Base-by-base conservation (phyloP, 192 early-diverging fungal genomes). In the Backusella circina region DNA sequence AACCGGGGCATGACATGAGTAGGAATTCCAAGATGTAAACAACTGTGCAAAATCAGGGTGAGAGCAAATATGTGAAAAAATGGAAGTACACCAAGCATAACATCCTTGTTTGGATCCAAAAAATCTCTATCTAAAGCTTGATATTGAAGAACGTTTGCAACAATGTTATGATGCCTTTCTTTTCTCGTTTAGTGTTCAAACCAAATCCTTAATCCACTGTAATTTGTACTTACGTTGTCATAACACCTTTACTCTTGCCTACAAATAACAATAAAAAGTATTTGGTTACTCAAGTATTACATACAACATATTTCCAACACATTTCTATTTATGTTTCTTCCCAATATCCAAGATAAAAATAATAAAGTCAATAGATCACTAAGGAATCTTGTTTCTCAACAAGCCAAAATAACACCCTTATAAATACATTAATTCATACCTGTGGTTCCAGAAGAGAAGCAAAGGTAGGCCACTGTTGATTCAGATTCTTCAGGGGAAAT, bases 1-100 rank as follows among this genome's bases (percentile, higher is more conserved):
- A 93, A 95, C 73, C 86, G 88, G n/a, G 86, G 83, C 65, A 93
- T 77, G 1, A 93, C 85, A 32, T 91, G 79, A 21, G 86, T 61
- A 23, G 87, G 73, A 32, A 66, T 70, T 36, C 78, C 80, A 61
- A 50, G 70, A 36, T 67, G 75, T 13, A 78, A 21, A 33, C 44
- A 16, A 12, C 31, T 5, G 21, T 83, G 81, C 0, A 87, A 21
- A 26, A 84, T 83, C 13, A 30, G 13, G 5, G 30, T 39, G 26
- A 73, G 33, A 37, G 57, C 61, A 26, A 65, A 30, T 32, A 80
- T 76, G 23, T 80, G 79, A 31, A 75, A 79, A 31, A 79, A 75
- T 1, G 78, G 78, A 39, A 79, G 61, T 5, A 79, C 73, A 33
- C 78, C 74, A 35, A 79, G 13, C 31, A 50, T 57, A 5, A 39